Evolutionary conservation across 768 basidiomycete genomes (phyloP).

Genomic region (Mycena vulgaris): DNA sequence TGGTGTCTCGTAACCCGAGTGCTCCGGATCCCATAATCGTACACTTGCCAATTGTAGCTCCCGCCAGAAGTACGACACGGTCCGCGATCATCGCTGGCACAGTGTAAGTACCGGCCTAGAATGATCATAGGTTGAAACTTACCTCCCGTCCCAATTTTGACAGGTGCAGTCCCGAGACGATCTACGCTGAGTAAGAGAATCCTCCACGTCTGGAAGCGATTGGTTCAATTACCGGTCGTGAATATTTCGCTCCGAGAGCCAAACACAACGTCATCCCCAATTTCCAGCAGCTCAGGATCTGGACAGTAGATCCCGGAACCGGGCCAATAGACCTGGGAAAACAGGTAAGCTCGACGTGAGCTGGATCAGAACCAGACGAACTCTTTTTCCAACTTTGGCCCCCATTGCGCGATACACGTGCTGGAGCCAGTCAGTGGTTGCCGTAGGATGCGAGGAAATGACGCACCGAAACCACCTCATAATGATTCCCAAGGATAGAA

Average conservation of each 20-base stretch:
- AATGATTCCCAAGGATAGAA: slow-evolving; percentile 60
- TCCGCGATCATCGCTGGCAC: slow-evolving; percentile 63
- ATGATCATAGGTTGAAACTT: not conserved
- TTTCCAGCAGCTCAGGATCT: slow-evolving; percentile 63
- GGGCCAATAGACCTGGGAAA: slow-evolving; percentile 31
- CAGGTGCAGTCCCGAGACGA: not conserved
- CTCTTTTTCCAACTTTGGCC: slow-evolving; percentile 58
- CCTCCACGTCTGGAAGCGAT: not conserved
- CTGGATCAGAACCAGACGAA: not conserved
- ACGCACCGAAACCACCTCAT: slow-evolving; percentile 60
- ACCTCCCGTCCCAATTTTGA: not conserved
- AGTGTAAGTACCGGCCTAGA: not conserved
- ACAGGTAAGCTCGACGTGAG: not conserved
- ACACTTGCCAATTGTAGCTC: slow-evolving; percentile 52
- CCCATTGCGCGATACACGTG: slow-evolving; percentile 59
- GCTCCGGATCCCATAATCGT: slow-evolving; percentile 64
- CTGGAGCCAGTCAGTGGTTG: not conserved
- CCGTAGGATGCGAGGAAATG: not conserved
- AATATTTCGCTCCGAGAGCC: slow-evolving; percentile 61
- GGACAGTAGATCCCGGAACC: slow-evolving; percentile 42
- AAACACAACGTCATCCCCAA: slow-evolving; percentile 65
- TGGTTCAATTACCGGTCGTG: slow-evolving; percentile 38
- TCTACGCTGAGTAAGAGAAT: not conserved
- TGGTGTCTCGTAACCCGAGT: slow-evolving; percentile 54
- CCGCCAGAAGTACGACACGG: slow-evolving; percentile 61